Conservation (phyloP, 441 rosid species). For the Jatropha multifida region DNA sequence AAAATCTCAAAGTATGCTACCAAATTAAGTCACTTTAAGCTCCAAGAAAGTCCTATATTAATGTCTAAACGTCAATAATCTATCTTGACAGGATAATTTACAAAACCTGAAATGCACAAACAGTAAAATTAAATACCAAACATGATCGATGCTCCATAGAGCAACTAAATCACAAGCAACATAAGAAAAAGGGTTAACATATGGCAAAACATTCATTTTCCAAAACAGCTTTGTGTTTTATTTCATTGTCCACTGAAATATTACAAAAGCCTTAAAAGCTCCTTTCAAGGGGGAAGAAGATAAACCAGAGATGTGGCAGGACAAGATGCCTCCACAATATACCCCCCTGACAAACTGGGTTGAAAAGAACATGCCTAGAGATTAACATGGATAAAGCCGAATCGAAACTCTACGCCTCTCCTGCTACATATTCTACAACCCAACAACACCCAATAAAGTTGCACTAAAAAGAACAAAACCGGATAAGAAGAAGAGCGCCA, state of each 20-base stretch:
- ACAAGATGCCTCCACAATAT: conserved; percentile 17
- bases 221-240: conserved; percentile 16
- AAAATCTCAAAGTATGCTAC: too few relatives aligned
- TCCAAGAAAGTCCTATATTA: too few relatives aligned
- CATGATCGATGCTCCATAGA: too few relatives aligned
- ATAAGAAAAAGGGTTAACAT: neutral
- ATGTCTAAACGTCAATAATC: too few relatives aligned
- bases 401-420: conserved; percentile 31
- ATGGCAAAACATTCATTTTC: neutral
- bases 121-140: too few relatives aligned
- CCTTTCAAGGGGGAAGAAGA: conserved; percentile 22
- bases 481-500: conserved; percentile 15
- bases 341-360: conserved; percentile 24
- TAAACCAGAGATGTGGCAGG: conserved; percentile 1
- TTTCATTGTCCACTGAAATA: conserved; percentile 28
- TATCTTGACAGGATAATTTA: too few relatives aligned
- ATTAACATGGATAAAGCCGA: conserved; percentile 10
- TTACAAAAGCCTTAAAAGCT: conserved; percentile 30
- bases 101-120: too few relatives aligned
- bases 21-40: too few relatives aligned
- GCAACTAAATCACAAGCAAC: neutral
- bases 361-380: conserved; percentile 34
- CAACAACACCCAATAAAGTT: conserved; percentile 26
- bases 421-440: conserved; percentile 35
- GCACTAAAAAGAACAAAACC: conserved; percentile 1